phyloP scores from a whole-genome alignment of 352 stramenopile genomes.

The Elongisporangium prolatum region DNA sequence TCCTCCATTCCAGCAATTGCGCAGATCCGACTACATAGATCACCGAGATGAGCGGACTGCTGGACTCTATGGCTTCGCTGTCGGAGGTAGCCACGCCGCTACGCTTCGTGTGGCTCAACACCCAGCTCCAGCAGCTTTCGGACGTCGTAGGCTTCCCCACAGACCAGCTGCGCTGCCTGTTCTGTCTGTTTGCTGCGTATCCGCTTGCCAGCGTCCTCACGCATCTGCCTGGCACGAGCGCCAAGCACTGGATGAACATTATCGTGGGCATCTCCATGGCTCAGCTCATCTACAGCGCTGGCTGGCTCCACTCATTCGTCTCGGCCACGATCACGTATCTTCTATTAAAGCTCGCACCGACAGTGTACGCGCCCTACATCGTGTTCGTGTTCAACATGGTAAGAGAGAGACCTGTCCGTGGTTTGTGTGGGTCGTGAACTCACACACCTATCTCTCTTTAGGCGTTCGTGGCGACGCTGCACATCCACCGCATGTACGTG shows the following conservation, averaged over 20 bases:
- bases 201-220: constrained; percentile 89
- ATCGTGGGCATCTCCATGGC: constrained; percentile 90
- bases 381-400: constrained; percentile 92
- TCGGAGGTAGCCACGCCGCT: constrained; percentile 40
- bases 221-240: constrained; percentile 63
- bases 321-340: constrained; percentile 89
- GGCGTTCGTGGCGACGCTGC: constrained; percentile 86
- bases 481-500: constrained; percentile 94
- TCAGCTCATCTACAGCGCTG: constrained; percentile 90
- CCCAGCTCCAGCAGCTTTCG: constrained; percentile 33
- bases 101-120: constrained; percentile 42
- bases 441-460: not conserved
- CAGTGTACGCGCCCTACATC: constrained; percentile 57
- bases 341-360: constrained; percentile 43
- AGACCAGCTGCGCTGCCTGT: constrained; percentile 76
- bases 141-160: constrained; percentile 28
- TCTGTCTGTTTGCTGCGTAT: constrained; percentile 92
- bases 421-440: not conserved
- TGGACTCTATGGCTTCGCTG: constrained; percentile 9
- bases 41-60: not conserved
- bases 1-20: not conserved
- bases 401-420: not conserved
- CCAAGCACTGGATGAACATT: constrained; percentile 92
- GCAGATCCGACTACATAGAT: not conserved
- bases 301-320: constrained; percentile 95